A percentile compares a stretch with the other conserved stretches of the same genome.
Conservation (phyloP, 306 rosid species). For the Crataegus laevigata region DNA sequence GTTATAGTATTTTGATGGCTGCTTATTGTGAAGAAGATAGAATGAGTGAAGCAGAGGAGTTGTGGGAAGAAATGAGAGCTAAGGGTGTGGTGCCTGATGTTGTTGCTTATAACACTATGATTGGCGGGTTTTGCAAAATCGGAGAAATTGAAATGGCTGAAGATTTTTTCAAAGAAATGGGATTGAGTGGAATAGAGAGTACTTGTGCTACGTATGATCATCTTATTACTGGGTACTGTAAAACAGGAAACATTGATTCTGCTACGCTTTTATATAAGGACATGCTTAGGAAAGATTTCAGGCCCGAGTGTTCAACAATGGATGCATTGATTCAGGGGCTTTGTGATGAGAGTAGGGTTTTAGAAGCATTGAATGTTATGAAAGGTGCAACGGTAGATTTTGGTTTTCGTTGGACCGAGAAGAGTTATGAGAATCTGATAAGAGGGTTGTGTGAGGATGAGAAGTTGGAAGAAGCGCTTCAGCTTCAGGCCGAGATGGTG, state of each 20-base stretch:
- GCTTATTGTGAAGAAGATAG: constrained; percentile 48
- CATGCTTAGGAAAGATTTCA: constrained; percentile 53
- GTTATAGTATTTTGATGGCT: constrained; percentile 57
- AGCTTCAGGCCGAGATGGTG: constrained; percentile 81
- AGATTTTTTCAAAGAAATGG: constrained; percentile 61
- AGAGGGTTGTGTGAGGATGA: constrained; percentile 51
- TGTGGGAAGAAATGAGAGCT: constrained; percentile 57
- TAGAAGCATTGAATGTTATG: constrained; percentile 44
- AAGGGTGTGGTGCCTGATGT: constrained; percentile 49
- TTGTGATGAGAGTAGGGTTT: constrained; percentile 42
- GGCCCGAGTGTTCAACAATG: constrained; percentile 35
- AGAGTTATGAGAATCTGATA: constrained; percentile 55
- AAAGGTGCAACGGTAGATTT: constrained; percentile 25
- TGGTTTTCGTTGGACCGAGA: constrained; percentile 37
- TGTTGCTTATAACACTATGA: constrained; percentile 58
- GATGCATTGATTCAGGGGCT: constrained; percentile 36
- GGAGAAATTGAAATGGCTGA: constrained; percentile 59
- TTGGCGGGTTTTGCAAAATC: constrained; percentile 66
- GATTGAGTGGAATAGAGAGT: constrained; percentile 41
- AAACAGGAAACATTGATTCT: constrained; percentile 42
- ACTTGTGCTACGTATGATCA: constrained; percentile 54
- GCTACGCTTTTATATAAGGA: constrained; percentile 62
- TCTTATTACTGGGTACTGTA: constrained; percentile 53
- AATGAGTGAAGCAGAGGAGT: constrained; percentile 40
- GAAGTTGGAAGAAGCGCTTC: constrained; percentile 55